Evolutionary conservation across 768 basidiomycete genomes (phyloP).

Genomic region (Trametopsis cervina): DNA sequence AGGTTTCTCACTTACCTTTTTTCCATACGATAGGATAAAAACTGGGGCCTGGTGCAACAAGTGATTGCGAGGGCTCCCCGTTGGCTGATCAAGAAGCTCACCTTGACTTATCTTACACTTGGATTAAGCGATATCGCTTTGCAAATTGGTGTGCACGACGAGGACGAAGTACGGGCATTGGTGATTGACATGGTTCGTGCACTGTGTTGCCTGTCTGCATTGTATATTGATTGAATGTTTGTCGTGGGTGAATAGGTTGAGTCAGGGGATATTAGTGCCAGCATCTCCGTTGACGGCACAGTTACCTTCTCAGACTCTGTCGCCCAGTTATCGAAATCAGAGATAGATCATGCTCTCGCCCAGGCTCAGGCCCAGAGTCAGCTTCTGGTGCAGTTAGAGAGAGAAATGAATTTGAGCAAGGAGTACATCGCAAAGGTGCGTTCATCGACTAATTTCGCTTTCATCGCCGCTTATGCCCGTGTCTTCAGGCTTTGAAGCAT

Average conservation of each 20-base stretch:
- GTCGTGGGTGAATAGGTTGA: conserved; percentile 47
- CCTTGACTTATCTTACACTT: conserved; percentile 76
- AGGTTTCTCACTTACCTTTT: not conserved
- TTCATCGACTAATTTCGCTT: not conserved
- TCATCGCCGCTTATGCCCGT: not conserved
- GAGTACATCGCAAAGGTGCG: conserved; percentile 70
- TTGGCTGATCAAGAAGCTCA: conserved; percentile 76
- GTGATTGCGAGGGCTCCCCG: conserved; percentile 65
- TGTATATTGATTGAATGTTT: not conserved
- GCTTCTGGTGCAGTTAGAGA: conserved; percentile 43
- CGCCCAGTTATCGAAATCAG: conserved; percentile 47
- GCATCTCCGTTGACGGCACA: conserved; percentile 58
- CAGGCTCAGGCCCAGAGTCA: conserved; percentile 50
- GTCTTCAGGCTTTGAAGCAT: conserved; percentile 18
- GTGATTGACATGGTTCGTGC: conserved; percentile 66
- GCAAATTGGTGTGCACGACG: conserved; percentile 41
- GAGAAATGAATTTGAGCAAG: conserved; percentile 52
- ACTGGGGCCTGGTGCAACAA: conserved; percentile 60
- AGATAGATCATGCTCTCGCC: conserved; percentile 53
- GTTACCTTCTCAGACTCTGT: conserved; percentile 65
- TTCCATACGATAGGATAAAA: conserved; percentile 49
- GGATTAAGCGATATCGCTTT: conserved; percentile 65
- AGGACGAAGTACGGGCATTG: conserved; percentile 49
- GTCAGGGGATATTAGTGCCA: conserved; percentile 59
- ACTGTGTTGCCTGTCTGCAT: not conserved